These are phyloP conservation scores for Pleurotus giganteus DNA, from an alignment of 768 basidiomycete species.

Conservation along the genomic window DNA sequence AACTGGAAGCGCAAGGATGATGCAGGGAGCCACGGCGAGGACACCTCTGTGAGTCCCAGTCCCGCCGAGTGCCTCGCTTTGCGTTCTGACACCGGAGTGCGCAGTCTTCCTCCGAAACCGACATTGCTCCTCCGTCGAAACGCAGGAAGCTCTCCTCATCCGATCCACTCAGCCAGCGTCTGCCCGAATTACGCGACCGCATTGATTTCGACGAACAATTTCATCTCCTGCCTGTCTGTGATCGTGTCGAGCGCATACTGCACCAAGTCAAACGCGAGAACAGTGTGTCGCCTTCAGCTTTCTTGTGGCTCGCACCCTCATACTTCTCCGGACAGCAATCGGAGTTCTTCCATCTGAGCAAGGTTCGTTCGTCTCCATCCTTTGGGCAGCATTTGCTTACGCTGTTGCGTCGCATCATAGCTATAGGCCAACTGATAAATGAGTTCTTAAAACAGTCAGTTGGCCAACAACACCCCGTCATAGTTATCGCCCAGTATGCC, in stretches of 20 bases:
- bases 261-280: constrained; percentile 33
- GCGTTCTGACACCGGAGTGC: constrained; percentile 10
- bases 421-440: constrained; percentile 23
- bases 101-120: constrained; percentile 3
- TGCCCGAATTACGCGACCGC: constrained; percentile 31
- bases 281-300: constrained; percentile 23
- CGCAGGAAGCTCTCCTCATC: constrained; percentile 19
- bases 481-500: too few relatives aligned
- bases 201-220: not conserved
- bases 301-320: not conserved
- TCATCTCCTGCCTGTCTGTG: constrained; percentile 10
- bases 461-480: constrained; percentile 18
- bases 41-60: too few relatives aligned
- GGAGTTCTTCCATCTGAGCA: constrained; percentile 27
- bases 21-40: not conserved
- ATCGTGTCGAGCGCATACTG: constrained; percentile 25
- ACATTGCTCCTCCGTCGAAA: constrained; percentile 6
- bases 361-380: constrained; percentile 20
- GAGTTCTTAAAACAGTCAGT: constrained; percentile 27
- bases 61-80: too few relatives aligned
- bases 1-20: constrained; percentile 40
- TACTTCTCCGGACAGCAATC: constrained; percentile 25
- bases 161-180: constrained; percentile 31
- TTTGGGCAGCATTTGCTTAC: not conserved
- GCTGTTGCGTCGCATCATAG: constrained; percentile 13